Evolutionary conservation across 495 filamentous ascomycete species (phyloP).

Genomic region (Geopyxis carbonaria): DNA sequence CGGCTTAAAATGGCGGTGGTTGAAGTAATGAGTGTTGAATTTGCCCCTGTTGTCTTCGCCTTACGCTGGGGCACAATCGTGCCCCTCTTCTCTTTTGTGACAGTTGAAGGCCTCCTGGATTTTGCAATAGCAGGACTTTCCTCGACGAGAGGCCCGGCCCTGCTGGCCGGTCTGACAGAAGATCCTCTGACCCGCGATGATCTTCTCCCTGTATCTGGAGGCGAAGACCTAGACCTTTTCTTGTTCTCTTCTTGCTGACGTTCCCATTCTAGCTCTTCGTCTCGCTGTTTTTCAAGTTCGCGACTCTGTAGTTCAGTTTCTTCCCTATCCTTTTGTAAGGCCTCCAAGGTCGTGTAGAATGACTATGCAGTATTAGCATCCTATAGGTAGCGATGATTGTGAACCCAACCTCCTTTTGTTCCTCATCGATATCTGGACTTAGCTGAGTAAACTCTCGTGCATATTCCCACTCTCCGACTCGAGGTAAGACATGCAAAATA

Average conservation of each 20-base stretch:
- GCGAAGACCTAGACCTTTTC: slow-evolving; percentile 5
- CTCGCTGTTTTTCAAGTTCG: slow-evolving; percentile 22
- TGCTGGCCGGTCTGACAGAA: slow-evolving; percentile 1
- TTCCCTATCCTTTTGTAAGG: slow-evolving; percentile 33
- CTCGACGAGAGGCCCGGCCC: neutral
- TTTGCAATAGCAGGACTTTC: neutral
- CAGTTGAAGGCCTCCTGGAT: neutral
- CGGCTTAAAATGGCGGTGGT: slow-evolving; percentile 48
- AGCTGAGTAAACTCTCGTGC: slow-evolving; percentile 73
- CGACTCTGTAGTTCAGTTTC: slow-evolving; percentile 32
- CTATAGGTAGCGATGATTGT: slow-evolving; percentile 36
- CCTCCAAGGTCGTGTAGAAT: slow-evolving; percentile 20
- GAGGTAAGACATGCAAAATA: slow-evolving; percentile 75
- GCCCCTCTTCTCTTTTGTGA: neutral
- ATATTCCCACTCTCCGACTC: slow-evolving; percentile 90
- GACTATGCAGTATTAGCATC: slow-evolving; percentile 29
- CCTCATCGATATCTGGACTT: slow-evolving; percentile 75
- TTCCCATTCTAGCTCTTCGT: slow-evolving; percentile 15
- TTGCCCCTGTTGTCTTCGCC: slow-evolving; percentile 16
- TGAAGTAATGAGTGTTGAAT: slow-evolving; percentile 43
- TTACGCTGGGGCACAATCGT: slow-evolving; percentile 1
- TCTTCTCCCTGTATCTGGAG: slow-evolving; percentile 8
- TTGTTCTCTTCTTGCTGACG: slow-evolving; percentile 9
- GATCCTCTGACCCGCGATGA: slow-evolving; percentile 3
- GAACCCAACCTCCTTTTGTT: slow-evolving; percentile 51